Base-by-base conservation (phyloP, 495 filamentous ascomycete genomes). In the Tetracladium setigerum region DNA sequence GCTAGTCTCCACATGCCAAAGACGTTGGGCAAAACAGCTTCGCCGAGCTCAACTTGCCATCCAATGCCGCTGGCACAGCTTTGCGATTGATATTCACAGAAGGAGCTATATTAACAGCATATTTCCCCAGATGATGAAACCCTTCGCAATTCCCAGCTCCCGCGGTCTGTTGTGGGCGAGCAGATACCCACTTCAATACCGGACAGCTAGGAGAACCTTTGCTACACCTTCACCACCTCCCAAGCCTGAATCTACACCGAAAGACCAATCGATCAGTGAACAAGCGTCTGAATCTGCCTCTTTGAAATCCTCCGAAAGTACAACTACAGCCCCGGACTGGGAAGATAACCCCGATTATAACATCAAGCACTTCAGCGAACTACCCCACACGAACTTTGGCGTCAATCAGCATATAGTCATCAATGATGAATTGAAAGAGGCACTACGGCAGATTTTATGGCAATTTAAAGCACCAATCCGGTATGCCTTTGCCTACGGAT, bases 401-500 rank as follows among this genome's bases (percentile, higher is more conserved):
- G 82, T 87, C 52, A 98, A 97, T 57, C 94, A 97, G 59, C 85
- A 95, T 58, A 95, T 97, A 67, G 71, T 86, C 14, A 89, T 96
- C 57, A 90, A 95, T 63, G 79, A 87, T 51, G 89, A 95, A 52
- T 91, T 95, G 63, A 96, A 95, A 58, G 87, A 95, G 59, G 84
- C 80, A 13, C 65, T 98, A 31, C 82, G 90, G 14, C 80, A 87
- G 59, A 84, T 97, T 27, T 75, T 95, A 4, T 95, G 89, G 87
- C 78, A 90, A 48, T 97, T 98, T 65, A 74, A 83, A 31, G 92
- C 94, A 0, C 89, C 91, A 0, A 95, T 98, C 49, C 77, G 86
- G 39, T 97, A 97, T 68, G 91, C 89, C 5, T 92, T 98, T 62
- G 92, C 92, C 12, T 98, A 98, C 61, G 92, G 92, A 18, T 96